These are phyloP conservation scores for Aspergillus sparsus DNA, from an alignment of 495 filamentous ascomycete genomes.

Conservation along the genomic window DNA sequence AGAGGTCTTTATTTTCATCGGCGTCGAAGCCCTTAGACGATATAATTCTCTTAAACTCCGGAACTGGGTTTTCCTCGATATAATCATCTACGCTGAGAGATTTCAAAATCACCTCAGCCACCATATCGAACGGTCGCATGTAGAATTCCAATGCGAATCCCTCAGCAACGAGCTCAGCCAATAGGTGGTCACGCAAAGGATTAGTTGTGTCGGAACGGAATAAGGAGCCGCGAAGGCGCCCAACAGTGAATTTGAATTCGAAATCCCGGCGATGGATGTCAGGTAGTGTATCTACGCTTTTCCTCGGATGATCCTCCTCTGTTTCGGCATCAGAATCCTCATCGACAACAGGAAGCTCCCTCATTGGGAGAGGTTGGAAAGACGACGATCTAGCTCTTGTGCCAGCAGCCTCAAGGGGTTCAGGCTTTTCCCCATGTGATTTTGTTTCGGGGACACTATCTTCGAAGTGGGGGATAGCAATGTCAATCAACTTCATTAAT, in stretches of 20 bases:
- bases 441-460: conserved; percentile 40
- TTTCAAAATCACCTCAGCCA: conserved; percentile 81
- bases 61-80: conserved; percentile 81
- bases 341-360: conserved; percentile 78
- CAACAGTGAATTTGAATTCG: conserved; percentile 94
- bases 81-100: conserved; percentile 93
- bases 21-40: conserved; percentile 78
- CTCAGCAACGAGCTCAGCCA: conserved; percentile 90
- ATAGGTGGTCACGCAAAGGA: conserved; percentile 71
- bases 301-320: conserved; percentile 61
- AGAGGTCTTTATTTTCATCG: conserved; percentile 76
- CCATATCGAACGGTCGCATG: conserved; percentile 86
- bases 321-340: conserved; percentile 67
- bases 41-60: conserved; percentile 94
- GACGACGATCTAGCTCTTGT: conserved; percentile 56
- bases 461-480: conserved; percentile 85
- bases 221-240: conserved; percentile 86
- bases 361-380: conserved; percentile 63
- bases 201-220: conserved; percentile 83
- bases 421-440: conserved; percentile 25
- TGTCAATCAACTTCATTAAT: conserved; percentile 92
- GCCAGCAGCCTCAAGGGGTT: conserved; percentile 34
- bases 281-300: conserved; percentile 55
- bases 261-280: conserved; percentile 85
- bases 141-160: conserved; percentile 85